Evolutionary conservation across 2,329 filamentous ascomycete genomes (phyloP).

Genomic region (Cercospora brassicicola): DNA sequence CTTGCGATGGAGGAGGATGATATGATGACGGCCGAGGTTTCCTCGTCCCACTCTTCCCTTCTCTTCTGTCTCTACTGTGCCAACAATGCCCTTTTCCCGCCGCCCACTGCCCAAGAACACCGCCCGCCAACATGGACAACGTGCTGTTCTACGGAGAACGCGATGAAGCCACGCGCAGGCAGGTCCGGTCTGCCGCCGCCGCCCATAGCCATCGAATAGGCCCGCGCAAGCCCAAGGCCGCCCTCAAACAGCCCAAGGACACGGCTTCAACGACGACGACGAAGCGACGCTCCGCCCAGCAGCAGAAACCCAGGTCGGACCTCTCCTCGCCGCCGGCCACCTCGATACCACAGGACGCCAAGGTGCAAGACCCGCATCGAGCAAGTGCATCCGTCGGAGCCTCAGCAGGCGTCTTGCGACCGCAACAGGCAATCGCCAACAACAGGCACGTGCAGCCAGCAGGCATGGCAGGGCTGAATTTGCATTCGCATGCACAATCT

Average conservation of each 20-base stretch:
- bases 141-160: conserved; percentile 30
- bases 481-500: not conserved
- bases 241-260: not conserved
- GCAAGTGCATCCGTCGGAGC: not conserved
- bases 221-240: conserved; percentile 26
- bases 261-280: not conserved
- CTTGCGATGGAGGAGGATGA: conserved; percentile 4
- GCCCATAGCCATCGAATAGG: conserved; percentile 28
- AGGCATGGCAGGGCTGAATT: not conserved
- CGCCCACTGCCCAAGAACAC: not conserved
- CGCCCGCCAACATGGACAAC: conserved; percentile 20
- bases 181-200: conserved; percentile 28
- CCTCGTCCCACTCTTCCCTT: not conserved
- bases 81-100: not conserved
- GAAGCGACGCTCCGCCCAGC: not conserved
- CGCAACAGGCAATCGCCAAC: not conserved
- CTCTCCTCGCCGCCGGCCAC: not conserved
- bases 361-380: not conserved
- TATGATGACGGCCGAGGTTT: conserved; percentile 7
- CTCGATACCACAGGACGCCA: not conserved
- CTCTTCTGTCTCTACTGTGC: not conserved
- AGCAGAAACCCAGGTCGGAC: not conserved
- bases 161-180: conserved; percentile 26
- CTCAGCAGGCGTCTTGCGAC: not conserved
- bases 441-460: not conserved